Evolutionary conservation across 169 alveolate genomes (phyloP), one percentile per base, ranked within the genome.

Genomic region (Eimeria necatrix): DNA sequence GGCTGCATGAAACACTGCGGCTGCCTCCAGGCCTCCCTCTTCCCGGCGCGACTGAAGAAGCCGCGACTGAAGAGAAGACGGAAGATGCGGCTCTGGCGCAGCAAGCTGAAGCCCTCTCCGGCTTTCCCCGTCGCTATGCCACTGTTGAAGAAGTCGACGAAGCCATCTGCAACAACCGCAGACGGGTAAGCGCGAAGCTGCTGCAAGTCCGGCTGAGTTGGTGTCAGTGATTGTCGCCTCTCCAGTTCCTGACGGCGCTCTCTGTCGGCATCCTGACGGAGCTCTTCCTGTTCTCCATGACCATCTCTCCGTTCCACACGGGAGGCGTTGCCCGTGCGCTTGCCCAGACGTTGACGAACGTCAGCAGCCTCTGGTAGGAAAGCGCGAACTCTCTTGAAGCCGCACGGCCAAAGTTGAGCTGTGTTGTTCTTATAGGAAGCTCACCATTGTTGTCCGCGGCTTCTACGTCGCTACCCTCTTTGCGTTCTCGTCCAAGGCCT

Each of bases 141-240:
- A 90, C 94, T 74, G 85, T 90, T 10, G 94, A 90, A 32, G 89
- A 90, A 24, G 94, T 90, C 32, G 94, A 90, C 59, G 89, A 71
- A 5, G 90, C 71, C 32, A 52, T 71, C 74, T 78, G 84, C 89
- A 73, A 76, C 60, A 90, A 74, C 41, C 89, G 64, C 32, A 90
- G 83, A 89, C 68, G 70, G 24, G 94, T 90, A n/a, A 76, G 94
- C 18, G 12, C 41, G 41, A 0, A 0, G 41, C 41, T 32, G 41
- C 41, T 32, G 41, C 41, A 32, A 32, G 41, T 26, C 22, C 22
- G 6, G n/a, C 20, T 4, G 18, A 7, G 9, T 20, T 24, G 41
- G 41, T 32, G 41, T 32, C 41, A 32, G 41, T 32, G 41, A 32
- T 2, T 32, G 41, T 48, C 70, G 48, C n/a, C 18, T 56, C 32